phyloP scores from a whole-genome alignment of 1,284 basidiomycete genomes.

The Ganoderma lucidum region DNA sequence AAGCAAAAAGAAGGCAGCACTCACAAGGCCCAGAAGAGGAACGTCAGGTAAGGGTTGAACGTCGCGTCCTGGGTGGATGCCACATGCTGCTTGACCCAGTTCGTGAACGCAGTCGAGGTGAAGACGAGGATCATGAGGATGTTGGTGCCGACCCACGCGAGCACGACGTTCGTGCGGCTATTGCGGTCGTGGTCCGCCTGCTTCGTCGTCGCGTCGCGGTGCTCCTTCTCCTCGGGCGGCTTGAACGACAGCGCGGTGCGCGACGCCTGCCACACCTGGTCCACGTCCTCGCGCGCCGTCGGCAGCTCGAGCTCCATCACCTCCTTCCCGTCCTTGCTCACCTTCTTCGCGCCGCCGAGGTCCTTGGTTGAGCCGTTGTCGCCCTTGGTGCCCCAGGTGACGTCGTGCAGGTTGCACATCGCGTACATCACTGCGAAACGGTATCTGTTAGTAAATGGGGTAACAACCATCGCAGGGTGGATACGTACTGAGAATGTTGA shows the following conservation, averaged over 20 bases:
- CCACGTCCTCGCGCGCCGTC: constrained; percentile 84
- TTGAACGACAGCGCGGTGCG: constrained; percentile 71
- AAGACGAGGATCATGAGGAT: constrained; percentile 86
- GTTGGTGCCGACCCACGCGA: constrained; percentile 87
- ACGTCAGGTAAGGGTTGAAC: constrained; percentile 88
- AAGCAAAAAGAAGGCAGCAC: constrained; percentile 40
- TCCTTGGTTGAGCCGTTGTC: constrained; percentile 89
- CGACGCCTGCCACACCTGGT: constrained; percentile 84
- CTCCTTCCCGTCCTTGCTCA: constrained; percentile 83
- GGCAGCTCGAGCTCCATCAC: constrained; percentile 87
- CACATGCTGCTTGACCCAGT: constrained; percentile 66
- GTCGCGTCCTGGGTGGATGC: constrained; percentile 52
- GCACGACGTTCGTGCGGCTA: constrained; percentile 85
- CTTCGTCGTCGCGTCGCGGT: constrained; percentile 88
- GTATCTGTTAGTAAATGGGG: constrained; percentile 13
- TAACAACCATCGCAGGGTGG: background rate
- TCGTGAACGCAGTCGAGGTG: constrained; percentile 79
- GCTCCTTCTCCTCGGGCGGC: constrained; percentile 76
- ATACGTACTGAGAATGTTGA: constrained; percentile 80
- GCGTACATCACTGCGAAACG: constrained; percentile 77
- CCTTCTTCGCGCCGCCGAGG: constrained; percentile 87
- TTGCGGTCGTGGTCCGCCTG: constrained; percentile 88
- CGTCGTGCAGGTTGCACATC: constrained; percentile 91
- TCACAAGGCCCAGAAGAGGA: constrained; percentile 84
- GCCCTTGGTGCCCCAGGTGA: constrained; percentile 93